phyloP scores from a whole-genome alignment of 139 green algal species.

The Chlorella sp. region DNA sequence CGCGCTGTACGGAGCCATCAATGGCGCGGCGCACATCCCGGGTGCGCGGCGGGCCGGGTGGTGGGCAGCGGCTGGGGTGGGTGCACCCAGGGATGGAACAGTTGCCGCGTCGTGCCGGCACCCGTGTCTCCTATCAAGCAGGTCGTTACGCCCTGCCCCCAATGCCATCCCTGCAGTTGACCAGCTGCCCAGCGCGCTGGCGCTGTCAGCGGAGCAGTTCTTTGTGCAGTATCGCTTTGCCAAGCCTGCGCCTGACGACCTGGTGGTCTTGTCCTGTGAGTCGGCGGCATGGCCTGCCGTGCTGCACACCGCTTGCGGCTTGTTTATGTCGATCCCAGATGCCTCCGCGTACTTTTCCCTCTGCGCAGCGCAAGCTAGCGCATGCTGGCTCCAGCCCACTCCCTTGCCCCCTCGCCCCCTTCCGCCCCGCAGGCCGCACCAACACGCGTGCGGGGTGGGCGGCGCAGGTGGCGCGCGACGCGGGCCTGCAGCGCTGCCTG shows the following conservation, averaged over 20 bases:
- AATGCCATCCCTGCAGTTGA: slow-evolving; percentile 31
- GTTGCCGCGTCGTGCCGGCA: background rate
- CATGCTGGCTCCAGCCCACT: background rate
- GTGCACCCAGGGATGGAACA: background rate
- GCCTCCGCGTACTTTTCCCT: background rate
- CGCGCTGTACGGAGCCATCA: slow-evolving; percentile 75
- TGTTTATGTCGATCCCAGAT: background rate
- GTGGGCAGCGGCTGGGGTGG: background rate
- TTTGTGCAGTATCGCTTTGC: slow-evolving; percentile 58
- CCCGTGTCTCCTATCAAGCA: background rate
- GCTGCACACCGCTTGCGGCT: background rate
- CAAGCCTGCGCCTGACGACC: slow-evolving; percentile 47
- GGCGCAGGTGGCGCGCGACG: slow-evolving; percentile 66
- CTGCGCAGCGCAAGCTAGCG: background rate
- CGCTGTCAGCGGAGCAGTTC: slow-evolving; percentile 49
- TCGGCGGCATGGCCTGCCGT: background rate
- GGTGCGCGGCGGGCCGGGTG: background rate
- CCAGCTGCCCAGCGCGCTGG: slow-evolving; percentile 53
- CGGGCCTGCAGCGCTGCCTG: slow-evolving; percentile 35
- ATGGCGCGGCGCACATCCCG: slow-evolving; percentile 56
- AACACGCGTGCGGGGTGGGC: slow-evolving; percentile 66
- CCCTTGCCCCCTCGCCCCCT: background rate
- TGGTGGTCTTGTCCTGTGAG: slow-evolving; percentile 62
- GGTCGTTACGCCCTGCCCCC: too few relatives aligned
- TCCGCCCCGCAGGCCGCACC: slow-evolving; percentile 42